Percentiles rank a stretch among this genome's conserved stretches.
These are phyloP conservation scores for Scheffersomyces segobiensis DNA, from an alignment of 1,139 yeast genomes.

Conservation along the genomic window DNA sequence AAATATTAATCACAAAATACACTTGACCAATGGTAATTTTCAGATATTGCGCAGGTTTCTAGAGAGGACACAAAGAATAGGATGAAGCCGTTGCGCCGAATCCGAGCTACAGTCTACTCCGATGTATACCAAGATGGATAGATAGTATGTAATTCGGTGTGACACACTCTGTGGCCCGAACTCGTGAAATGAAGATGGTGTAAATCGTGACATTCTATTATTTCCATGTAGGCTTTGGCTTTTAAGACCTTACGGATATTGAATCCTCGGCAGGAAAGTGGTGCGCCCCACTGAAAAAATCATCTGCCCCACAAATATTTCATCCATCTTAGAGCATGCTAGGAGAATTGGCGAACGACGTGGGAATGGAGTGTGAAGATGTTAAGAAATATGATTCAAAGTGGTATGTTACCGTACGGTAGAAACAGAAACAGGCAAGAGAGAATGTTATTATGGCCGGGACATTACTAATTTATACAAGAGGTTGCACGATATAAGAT, in stretches of 20 bases:
- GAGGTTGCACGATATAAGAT: background rate
- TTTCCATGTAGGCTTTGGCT: background rate
- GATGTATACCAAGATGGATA: background rate
- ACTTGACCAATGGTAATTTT: background rate
- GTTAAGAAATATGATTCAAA: background rate
- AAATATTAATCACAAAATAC: no score
- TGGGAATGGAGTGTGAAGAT: background rate
- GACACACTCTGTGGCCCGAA: background rate
- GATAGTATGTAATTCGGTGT: background rate
- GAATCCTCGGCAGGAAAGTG: conserved; percentile 1
- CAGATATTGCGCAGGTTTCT: background rate
- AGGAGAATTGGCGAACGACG: background rate
- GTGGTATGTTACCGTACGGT: background rate
- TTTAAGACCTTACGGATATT: background rate
- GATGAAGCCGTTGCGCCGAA: background rate
- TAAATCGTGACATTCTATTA: background rate
- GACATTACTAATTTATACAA: no score
- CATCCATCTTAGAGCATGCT: background rate
- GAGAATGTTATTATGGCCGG: background rate
- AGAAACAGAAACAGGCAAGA: background rate
- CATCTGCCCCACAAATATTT: conserved; percentile 1
- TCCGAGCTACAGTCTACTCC: background rate
- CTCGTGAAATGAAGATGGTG: background rate
- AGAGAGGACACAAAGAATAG: background rate
- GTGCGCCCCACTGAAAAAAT: background rate